Evolutionary conservation across 2,329 filamentous ascomycete species (phyloP).

Genomic region (Chaetothyriales sp.): DNA sequence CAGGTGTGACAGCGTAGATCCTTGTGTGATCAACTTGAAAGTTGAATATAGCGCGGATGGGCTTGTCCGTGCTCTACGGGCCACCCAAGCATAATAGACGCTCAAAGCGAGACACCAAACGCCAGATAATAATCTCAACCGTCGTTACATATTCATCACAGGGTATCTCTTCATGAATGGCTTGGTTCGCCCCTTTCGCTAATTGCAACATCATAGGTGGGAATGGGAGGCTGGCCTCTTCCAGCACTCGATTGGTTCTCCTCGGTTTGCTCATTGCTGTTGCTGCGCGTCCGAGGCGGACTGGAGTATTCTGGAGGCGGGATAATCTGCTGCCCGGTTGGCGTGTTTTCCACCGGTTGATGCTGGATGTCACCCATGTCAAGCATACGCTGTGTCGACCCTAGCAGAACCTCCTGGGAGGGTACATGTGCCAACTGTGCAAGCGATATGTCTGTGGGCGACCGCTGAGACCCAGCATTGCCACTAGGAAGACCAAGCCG

Average conservation of each 20-base stretch:
- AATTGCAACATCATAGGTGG: slow-evolving; percentile 68
- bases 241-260: slow-evolving; percentile 18
- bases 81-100: slow-evolving; percentile 4
- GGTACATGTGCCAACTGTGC: slow-evolving; percentile 66
- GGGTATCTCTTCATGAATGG: slow-evolving; percentile 16
- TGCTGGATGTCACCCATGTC: slow-evolving; percentile 22
- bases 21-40: neutral
- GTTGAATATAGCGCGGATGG: neutral
- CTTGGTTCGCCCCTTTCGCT: slow-evolving; percentile 21
- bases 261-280: slow-evolving; percentile 48
- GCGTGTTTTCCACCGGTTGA: slow-evolving; percentile 18
- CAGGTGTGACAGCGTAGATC: neutral
- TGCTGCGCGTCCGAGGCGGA: slow-evolving; percentile 40
- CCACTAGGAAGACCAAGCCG: slow-evolving; percentile 54
- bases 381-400: slow-evolving; percentile 57
- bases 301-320: slow-evolving; percentile 60
- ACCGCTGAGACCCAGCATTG: slow-evolving; percentile 77
- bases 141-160: slow-evolving; percentile 9
- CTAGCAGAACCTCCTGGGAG: slow-evolving; percentile 42
- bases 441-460: slow-evolving; percentile 90
- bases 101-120: neutral
- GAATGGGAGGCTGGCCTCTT: slow-evolving; percentile 55
- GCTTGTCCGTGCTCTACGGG: neutral
- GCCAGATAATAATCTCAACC: neutral
- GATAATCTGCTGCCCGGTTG: slow-evolving; percentile 43